phyloP scores from a whole-genome alignment of 768 basidiomycete species.

The Epithele typhae region DNA sequence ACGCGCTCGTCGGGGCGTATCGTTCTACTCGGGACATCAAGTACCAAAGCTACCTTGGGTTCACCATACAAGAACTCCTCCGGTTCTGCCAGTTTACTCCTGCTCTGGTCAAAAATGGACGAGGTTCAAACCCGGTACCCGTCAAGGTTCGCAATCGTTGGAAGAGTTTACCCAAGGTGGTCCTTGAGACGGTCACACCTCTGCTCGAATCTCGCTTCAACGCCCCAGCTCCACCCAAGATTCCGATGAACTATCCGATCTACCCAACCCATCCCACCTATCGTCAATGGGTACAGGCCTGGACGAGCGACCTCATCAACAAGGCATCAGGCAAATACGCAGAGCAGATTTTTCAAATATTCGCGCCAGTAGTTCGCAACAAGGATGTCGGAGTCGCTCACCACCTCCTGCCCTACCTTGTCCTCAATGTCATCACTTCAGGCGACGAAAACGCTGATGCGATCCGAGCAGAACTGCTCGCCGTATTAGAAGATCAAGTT shows the following conservation, averaged over 20 bases:
- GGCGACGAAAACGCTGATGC: slow-evolving; percentile 59
- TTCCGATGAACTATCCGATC: slow-evolving; percentile 49
- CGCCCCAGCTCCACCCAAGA: slow-evolving; percentile 16
- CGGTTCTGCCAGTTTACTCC: slow-evolving; percentile 83
- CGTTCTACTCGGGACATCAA: slow-evolving; percentile 91
- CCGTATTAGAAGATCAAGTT: slow-evolving; percentile 87
- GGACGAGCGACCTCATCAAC: slow-evolving; percentile 79
- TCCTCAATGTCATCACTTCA: slow-evolving; percentile 79
- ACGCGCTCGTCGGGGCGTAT: slow-evolving; percentile 86
- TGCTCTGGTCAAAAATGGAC: slow-evolving; percentile 54
- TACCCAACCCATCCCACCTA: slow-evolving; percentile 78
- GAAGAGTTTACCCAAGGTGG: slow-evolving; percentile 75
- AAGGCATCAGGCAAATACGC: slow-evolving; percentile 56
- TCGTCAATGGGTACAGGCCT: slow-evolving; percentile 92
- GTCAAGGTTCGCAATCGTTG: slow-evolving; percentile 72
- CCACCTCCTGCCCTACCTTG: slow-evolving; percentile 86
- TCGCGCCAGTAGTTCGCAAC: slow-evolving; percentile 72
- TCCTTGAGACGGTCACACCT: slow-evolving; percentile 82
- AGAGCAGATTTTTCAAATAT: slow-evolving; percentile 68
- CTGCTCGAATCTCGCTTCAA: slow-evolving; percentile 69
- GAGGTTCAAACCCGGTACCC: slow-evolving; percentile 43
- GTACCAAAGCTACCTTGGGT: slow-evolving; percentile 87
- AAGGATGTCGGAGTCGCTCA: slow-evolving; percentile 95
- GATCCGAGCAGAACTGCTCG: slow-evolving; percentile 72
- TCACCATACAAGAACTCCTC: slow-evolving; percentile 87